Conservation (phyloP, 108 stramenopile species). For the Skeletonema menzelii region DNA sequence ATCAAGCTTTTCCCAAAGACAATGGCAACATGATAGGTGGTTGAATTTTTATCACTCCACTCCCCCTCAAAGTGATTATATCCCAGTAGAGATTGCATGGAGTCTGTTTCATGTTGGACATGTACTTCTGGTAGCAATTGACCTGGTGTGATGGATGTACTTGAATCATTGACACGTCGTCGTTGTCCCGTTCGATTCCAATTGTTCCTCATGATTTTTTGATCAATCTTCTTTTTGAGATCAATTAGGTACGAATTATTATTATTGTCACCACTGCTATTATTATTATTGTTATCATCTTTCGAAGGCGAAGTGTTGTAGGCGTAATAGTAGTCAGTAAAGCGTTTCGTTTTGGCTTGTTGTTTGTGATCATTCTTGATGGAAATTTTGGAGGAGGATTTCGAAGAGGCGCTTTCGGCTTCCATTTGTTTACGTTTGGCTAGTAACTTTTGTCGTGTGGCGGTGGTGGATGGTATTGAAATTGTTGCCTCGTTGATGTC, state of each 20-base stretch:
- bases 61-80: constrained; percentile 39
- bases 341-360: too few species aligned
- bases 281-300: too few species aligned
- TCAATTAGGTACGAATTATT: constrained; percentile 14
- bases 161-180: not conserved
- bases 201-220: constrained; percentile 21
- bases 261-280: too few species aligned
- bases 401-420: too few species aligned
- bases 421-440: too few species aligned
- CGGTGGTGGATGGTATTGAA: too few species aligned
- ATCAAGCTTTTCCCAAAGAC: constrained; percentile 68
- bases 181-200: constrained; percentile 22
- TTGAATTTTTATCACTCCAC: constrained; percentile 32
- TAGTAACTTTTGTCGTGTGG: too few species aligned
- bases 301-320: too few species aligned
- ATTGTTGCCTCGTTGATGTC: too few species aligned
- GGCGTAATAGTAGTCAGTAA: too few species aligned
- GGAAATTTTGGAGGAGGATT: too few species aligned
- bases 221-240: constrained; percentile 33
- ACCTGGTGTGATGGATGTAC: not conserved
- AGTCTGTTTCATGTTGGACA: constrained; percentile 28
- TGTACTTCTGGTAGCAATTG: not conserved
- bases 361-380: too few species aligned
- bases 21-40: constrained; percentile 57
- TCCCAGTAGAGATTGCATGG: constrained; percentile 34